A percentile compares a stretch with the other conserved stretches of the same genome.
phyloP scores from a whole-genome alignment of 495 filamentous ascomycete genomes.

The Aspergillus heteromorphus region DNA sequence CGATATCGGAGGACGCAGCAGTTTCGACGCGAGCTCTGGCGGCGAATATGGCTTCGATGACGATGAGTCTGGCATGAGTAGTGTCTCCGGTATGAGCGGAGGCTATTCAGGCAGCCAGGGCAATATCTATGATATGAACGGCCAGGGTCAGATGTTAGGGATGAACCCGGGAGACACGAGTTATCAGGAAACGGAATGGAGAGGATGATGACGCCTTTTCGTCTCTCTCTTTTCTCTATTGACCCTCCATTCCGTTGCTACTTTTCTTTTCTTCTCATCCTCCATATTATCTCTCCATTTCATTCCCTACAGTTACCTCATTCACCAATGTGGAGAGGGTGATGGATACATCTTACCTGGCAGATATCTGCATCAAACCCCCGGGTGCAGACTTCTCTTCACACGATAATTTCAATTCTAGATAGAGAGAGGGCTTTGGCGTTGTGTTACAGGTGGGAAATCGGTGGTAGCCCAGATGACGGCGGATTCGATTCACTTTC shows the following conservation, averaged over 20 bases:
- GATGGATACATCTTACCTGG: background rate
- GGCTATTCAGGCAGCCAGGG: constrained; percentile 31
- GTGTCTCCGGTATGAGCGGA: constrained; percentile 32
- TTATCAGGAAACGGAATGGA: constrained; percentile 33
- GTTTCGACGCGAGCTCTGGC: constrained; percentile 83
- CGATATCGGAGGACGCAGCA: constrained; percentile 75
- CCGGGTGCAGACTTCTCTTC: background rate
- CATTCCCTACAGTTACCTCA: background rate
- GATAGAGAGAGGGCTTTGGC: constrained; percentile 30
- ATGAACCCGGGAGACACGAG: constrained; percentile 29
- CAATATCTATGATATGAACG: constrained; percentile 29
- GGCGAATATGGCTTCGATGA: constrained; percentile 49
- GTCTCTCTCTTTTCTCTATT: constrained; percentile 2
- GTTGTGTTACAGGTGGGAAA: constrained; percentile 27
- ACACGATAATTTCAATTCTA: constrained; percentile 5
- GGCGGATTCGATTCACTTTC: constrained; percentile 14
- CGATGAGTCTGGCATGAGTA: constrained; percentile 37
- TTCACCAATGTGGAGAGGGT: background rate
- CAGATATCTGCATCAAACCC: background rate
- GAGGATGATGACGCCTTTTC: constrained; percentile 14
- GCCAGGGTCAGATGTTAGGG: constrained; percentile 27
- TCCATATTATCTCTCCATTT: background rate
- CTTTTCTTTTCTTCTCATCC: background rate
- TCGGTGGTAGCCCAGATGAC: constrained; percentile 7
- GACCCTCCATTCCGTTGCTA: background rate